Conservation (phyloP, 768 basidiomycete genomes). For the Dioszegia aurantiaca region DNA sequence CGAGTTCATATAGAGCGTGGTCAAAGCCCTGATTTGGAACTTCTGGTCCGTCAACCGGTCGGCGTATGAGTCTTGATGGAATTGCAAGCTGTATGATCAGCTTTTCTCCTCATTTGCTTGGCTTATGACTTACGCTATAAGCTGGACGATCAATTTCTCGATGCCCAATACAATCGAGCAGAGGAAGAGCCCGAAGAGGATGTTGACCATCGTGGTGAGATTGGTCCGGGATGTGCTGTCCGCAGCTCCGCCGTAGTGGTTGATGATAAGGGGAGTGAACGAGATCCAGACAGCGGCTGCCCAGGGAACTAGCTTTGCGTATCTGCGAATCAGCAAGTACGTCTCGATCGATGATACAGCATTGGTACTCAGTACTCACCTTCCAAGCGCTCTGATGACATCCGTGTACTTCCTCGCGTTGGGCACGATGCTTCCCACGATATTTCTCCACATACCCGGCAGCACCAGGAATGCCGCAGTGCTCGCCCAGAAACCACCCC, state of each 20-base stretch:
- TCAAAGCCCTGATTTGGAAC: constrained; percentile 67
- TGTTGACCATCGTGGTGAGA: constrained; percentile 61
- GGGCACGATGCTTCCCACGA: constrained; percentile 71
- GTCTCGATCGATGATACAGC: not conserved
- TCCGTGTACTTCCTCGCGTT: constrained; percentile 72
- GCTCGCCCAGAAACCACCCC: constrained; percentile 80
- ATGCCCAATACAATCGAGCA: constrained; percentile 68
- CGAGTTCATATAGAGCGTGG: constrained; percentile 75
- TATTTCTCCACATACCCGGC: constrained; percentile 59
- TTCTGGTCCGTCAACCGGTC: constrained; percentile 83
- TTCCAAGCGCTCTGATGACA: constrained; percentile 66
- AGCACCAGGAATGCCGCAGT: constrained; percentile 60
- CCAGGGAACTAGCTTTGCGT: constrained; percentile 70
- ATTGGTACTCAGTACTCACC: constrained; percentile 55
- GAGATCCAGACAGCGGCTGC: constrained; percentile 63
- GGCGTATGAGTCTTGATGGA: constrained; percentile 71
- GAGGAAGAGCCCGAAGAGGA: constrained; percentile 71
- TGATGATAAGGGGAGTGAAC: constrained; percentile 66
- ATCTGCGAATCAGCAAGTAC: constrained; percentile 50
- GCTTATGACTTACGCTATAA: constrained; percentile 58
- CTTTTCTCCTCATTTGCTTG: not conserved
- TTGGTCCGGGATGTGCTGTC: constrained; percentile 50
- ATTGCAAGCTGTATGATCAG: constrained; percentile 34
- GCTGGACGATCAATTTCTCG: constrained; percentile 83
- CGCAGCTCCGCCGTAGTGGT: constrained; percentile 43